Percentiles rank a stretch among this genome's conserved stretches.
These are phyloP conservation scores for Lentinula edodes DNA, from an alignment of 768 basidiomycete genomes.

Conservation along the genomic window DNA sequence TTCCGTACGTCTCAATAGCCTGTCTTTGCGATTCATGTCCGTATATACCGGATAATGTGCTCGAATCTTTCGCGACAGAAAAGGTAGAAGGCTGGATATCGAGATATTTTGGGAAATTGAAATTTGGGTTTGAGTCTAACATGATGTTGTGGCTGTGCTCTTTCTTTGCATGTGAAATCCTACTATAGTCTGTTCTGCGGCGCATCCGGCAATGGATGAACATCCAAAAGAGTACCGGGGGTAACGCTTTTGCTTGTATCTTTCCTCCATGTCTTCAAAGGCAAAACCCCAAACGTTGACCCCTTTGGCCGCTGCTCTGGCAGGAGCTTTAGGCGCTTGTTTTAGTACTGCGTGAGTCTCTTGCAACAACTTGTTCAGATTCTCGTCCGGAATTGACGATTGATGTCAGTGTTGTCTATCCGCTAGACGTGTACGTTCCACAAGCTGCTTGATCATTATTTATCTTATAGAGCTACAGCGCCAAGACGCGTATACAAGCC, in stretches of 20 bases:
- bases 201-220: conserved; percentile 11
- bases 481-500: conserved; percentile 94
- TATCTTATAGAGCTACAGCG: conserved; percentile 36
- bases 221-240: conserved; percentile 3
- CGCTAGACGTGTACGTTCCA: conserved; percentile 79
- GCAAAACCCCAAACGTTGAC: conserved; percentile 67
- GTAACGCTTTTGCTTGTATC: conserved; percentile 15
- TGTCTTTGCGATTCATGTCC: conserved; percentile 33
- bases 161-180: neutral
- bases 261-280: conserved; percentile 38
- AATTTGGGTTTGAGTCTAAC: conserved; percentile 11
- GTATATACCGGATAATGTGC: neutral
- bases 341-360: conserved; percentile 86
- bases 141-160: neutral
- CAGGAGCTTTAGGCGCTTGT: conserved; percentile 90
- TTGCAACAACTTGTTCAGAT: neutral
- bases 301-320: conserved; percentile 84
- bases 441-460: neutral
- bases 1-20: conserved; percentile 70
- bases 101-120: conserved; percentile 36
- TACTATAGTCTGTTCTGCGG: neutral
- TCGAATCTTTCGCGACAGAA: conserved; percentile 18
- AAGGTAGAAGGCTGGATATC: conserved; percentile 26
- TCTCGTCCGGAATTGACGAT: neutral
- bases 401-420: conserved; percentile 74